Conservation (phyloP, 2,329 filamentous ascomycete species). For the Proliferodiscus dingleyae region DNA sequence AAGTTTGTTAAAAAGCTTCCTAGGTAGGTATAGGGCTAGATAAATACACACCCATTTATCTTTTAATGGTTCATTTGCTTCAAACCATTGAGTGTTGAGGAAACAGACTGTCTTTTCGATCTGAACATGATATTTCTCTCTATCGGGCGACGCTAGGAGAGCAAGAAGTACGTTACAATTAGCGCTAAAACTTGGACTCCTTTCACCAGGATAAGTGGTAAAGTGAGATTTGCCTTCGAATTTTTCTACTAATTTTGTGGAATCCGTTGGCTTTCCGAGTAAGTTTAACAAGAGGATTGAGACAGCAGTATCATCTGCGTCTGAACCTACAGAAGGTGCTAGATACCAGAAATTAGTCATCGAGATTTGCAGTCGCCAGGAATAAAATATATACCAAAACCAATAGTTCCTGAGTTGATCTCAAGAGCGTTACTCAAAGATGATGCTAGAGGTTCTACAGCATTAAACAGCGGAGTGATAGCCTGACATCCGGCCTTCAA, state of each 20-base stretch:
- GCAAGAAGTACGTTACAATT: constrained; percentile 1
- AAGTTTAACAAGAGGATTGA: background rate
- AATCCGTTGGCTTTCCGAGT: background rate
- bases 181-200: background rate
- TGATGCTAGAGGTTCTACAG: background rate
- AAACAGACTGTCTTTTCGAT: background rate
- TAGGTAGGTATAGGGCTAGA: background rate
- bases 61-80: background rate
- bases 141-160: background rate
- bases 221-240: background rate
- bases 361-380: background rate
- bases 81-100: background rate
- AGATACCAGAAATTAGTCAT: background rate
- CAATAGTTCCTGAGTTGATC: background rate
- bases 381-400: background rate
- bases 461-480: background rate
- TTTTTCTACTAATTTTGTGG: background rate
- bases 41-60: constrained; percentile 3
- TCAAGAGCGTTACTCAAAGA: background rate
- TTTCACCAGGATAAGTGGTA: constrained; percentile 1
- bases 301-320: background rate
- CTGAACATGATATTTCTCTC: background rate
- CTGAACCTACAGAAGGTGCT: background rate
- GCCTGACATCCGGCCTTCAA: background rate
- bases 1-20: background rate